Conservation (phyloP, 179 eudicot genomes). For the Silene noctiflora region DNA sequence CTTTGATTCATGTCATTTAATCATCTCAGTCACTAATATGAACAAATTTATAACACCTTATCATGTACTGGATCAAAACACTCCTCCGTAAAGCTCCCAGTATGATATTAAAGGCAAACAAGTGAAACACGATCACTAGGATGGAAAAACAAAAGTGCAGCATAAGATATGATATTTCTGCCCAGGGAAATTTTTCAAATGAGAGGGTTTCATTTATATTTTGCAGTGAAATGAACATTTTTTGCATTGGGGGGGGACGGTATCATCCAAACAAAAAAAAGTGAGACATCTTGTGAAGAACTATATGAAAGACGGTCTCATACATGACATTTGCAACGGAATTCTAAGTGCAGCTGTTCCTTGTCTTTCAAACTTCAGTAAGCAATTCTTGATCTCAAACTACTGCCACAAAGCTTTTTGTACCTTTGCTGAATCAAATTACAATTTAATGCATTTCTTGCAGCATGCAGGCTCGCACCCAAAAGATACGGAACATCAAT, state of each 20-base stretch:
- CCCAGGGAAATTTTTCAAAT: neutral
- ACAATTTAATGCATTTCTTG: neutral
- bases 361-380: neutral
- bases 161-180: neutral
- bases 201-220: neutral
- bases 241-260: neutral
- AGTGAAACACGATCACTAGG: neutral
- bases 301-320: neutral
- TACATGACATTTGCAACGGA: neutral
- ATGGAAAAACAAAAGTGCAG: neutral
- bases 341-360: neutral
- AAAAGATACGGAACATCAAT: neutral
- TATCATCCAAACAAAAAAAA: neutral
- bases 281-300: neutral
- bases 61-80: neutral
- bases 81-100: neutral
- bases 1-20: neutral
- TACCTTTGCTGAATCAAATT: neutral
- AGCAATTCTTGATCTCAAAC: neutral
- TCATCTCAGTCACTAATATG: neutral
- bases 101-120: neutral
- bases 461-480: neutral
- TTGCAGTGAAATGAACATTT: neutral
- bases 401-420: neutral
- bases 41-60: neutral